A percentile compares a stretch with the other conserved stretches of the same genome.
These are phyloP conservation scores for Rhynchosporium secalis DNA, from an alignment of 2,329 filamentous ascomycete species.

Conservation along the genomic window DNA sequence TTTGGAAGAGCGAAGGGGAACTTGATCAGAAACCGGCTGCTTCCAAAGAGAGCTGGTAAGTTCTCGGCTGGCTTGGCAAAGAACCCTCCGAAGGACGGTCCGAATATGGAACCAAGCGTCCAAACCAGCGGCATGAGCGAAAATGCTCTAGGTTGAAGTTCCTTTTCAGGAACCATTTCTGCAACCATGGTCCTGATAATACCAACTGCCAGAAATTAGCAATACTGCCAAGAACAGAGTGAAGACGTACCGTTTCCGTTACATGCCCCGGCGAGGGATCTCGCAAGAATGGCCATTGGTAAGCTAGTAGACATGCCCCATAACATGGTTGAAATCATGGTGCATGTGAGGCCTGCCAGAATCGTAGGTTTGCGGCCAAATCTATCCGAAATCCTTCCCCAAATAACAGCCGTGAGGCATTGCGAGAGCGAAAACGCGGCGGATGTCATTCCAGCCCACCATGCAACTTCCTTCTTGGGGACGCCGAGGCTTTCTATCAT, in stretches of 20 bases:
- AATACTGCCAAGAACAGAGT: slow-evolving; percentile 18
- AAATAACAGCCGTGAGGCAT: slow-evolving; percentile 69
- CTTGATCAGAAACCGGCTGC: slow-evolving; percentile 64
- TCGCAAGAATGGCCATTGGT: slow-evolving; percentile 74
- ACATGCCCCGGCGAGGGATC: slow-evolving; percentile 76
- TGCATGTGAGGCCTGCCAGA: slow-evolving; percentile 69
- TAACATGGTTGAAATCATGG: slow-evolving; percentile 76
- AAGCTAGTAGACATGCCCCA: slow-evolving; percentile 84
- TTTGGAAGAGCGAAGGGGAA: slow-evolving; percentile 89
- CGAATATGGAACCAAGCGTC: slow-evolving; percentile 84
- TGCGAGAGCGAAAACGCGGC: slow-evolving; percentile 73
- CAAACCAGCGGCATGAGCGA: slow-evolving; percentile 91
- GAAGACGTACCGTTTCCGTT: slow-evolving; percentile 72
- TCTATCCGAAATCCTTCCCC: slow-evolving; percentile 75
- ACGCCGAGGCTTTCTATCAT: slow-evolving; percentile 83
- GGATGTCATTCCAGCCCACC: slow-evolving; percentile 76
- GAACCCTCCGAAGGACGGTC: slow-evolving; percentile 83
- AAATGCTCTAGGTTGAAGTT: slow-evolving; percentile 85
- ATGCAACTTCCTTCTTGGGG: slow-evolving; percentile 68
- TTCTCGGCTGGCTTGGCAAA: slow-evolving; percentile 79
- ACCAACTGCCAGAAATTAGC: slow-evolving; percentile 56
- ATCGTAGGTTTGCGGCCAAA: slow-evolving; percentile 84
- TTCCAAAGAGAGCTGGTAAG: slow-evolving; percentile 69
- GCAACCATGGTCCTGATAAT: slow-evolving; percentile 92
- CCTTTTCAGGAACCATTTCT: slow-evolving; percentile 84